A percentile compares a stretch with the other conserved stretches of the same genome.
Evolutionary conservation across 495 filamentous ascomycete genomes (phyloP).

Genomic region (Astrothelium subdiscretum): DNA sequence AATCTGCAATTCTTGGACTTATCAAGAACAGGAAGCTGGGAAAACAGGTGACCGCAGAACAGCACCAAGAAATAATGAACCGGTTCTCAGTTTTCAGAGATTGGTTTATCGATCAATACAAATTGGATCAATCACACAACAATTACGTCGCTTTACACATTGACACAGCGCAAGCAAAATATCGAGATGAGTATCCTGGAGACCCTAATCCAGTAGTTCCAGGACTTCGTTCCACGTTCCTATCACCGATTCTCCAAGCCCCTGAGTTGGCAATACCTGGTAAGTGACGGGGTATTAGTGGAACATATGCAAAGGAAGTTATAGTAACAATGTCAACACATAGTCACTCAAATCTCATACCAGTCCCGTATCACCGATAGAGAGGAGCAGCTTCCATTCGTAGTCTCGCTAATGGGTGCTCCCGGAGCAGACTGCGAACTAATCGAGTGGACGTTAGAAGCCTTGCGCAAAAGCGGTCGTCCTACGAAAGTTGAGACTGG

Average conservation of each 20-base stretch:
- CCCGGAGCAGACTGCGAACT: background rate
- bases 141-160: background rate
- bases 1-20: background rate
- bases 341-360: background rate
- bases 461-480: background rate
- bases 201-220: background rate
- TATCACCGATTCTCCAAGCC: background rate
- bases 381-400: background rate
- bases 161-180: background rate
- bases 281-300: background rate
- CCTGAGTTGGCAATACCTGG: background rate
- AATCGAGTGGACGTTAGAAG: background rate
- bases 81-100: background rate
- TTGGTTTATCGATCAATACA: background rate
- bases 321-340: background rate
- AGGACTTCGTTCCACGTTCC: background rate
- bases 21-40: background rate
- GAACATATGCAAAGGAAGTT: background rate
- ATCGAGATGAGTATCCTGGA: background rate
- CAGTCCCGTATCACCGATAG: background rate
- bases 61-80: background rate
- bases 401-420: background rate
- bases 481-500: background rate
- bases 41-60: background rate
- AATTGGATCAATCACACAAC: background rate